A percentile compares a stretch with the other conserved stretches of the same genome.
These are phyloP conservation scores for Astrephomene gubernaculifera DNA, from an alignment of 139 green algal species.

Conservation along the genomic window DNA sequence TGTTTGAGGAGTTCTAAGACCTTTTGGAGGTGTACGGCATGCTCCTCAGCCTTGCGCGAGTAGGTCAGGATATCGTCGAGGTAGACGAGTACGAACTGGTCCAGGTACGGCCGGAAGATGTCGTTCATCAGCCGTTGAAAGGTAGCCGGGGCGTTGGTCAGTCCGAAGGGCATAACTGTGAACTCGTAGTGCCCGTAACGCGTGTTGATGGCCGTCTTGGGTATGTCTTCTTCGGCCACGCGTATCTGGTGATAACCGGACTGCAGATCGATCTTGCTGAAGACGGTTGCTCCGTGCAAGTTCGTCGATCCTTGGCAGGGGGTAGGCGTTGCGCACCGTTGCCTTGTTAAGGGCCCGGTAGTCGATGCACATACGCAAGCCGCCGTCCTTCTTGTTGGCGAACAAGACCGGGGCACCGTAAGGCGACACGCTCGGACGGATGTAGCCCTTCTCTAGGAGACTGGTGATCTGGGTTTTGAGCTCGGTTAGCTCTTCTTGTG, in stretches of 20 bases:
- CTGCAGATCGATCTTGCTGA: slow-evolving; percentile 33
- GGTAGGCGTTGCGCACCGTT: slow-evolving; percentile 28
- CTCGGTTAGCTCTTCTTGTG: neutral
- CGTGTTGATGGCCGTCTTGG: neutral
- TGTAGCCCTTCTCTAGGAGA: slow-evolving; percentile 27
- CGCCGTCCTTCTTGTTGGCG: slow-evolving; percentile 67
- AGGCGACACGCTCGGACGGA: slow-evolving; percentile 38
- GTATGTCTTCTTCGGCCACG: slow-evolving; percentile 18
- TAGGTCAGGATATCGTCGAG: slow-evolving; percentile 54
- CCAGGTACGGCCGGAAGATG: neutral
- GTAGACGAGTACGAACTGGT: neutral
- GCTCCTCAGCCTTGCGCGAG: slow-evolving; percentile 43
- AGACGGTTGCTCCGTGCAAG: slow-evolving; percentile 28
- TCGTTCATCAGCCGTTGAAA: slow-evolving; percentile 57
- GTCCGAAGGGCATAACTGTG: slow-evolving; percentile 44
- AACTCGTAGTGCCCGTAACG: neutral
- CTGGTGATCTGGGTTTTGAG: slow-evolving; percentile 2
- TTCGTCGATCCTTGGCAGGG: slow-evolving; percentile 26
- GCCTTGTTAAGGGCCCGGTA: slow-evolving; percentile 48
- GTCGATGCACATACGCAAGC: slow-evolving; percentile 62
- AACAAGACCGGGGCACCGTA: slow-evolving; percentile 60
- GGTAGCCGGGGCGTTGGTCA: slow-evolving; percentile 60
- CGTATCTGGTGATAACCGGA: slow-evolving; percentile 50
- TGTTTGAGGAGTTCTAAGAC: slow-evolving; percentile 55
- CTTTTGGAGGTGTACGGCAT: slow-evolving; percentile 50